These are phyloP conservation scores for Geotrichum klebahnii DNA, from an alignment of 1,139 yeast species.

Conservation along the genomic window DNA sequence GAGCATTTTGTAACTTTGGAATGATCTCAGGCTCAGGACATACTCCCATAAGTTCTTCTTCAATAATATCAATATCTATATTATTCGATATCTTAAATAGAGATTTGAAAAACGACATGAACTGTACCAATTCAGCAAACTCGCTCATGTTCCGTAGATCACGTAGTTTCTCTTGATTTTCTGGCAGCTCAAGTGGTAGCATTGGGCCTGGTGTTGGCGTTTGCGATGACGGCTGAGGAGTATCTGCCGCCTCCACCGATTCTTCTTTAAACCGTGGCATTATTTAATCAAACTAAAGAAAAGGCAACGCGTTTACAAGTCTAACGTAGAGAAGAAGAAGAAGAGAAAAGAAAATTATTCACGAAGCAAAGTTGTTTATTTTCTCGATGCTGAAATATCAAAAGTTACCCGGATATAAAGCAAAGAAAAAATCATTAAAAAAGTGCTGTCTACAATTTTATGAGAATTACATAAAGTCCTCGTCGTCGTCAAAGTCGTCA, in stretches of 20 bases:
- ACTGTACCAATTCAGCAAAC: slow-evolving; percentile 31
- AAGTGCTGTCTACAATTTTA: not conserved
- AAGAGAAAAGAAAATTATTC: not conserved
- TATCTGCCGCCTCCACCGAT: not conserved
- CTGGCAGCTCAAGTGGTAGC: slow-evolving; percentile 29
- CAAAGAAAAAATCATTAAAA: not conserved
- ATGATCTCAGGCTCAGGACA: slow-evolving; percentile 22
- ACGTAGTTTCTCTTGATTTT: slow-evolving; percentile 25
- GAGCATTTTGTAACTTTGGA: slow-evolving; percentile 22
- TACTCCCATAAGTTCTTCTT: slow-evolving; percentile 33
- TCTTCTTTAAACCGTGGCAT: slow-evolving; percentile 10
- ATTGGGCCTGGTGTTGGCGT: slow-evolving; percentile 7
- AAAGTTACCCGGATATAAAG: slow-evolving; percentile 2
- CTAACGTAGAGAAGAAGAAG: not conserved
- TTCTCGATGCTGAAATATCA: not conserved
- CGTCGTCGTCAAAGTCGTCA: slow-evolving; percentile 61
- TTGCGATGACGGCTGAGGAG: not conserved
- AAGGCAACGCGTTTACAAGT: too few species aligned
- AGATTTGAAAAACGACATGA: slow-evolving; percentile 29
- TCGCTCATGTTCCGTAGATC: slow-evolving; percentile 33
- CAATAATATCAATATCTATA: slow-evolving; percentile 31
- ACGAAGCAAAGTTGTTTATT: not conserved
- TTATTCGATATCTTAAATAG: slow-evolving; percentile 27
- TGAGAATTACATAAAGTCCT: slow-evolving; percentile 74
- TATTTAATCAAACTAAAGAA: not conserved